Evolutionary conservation across 805 yeast species (phyloP), one percentile per base, ranked within the genome.

Genomic region (Nakazawaea wickerhamii): DNA sequence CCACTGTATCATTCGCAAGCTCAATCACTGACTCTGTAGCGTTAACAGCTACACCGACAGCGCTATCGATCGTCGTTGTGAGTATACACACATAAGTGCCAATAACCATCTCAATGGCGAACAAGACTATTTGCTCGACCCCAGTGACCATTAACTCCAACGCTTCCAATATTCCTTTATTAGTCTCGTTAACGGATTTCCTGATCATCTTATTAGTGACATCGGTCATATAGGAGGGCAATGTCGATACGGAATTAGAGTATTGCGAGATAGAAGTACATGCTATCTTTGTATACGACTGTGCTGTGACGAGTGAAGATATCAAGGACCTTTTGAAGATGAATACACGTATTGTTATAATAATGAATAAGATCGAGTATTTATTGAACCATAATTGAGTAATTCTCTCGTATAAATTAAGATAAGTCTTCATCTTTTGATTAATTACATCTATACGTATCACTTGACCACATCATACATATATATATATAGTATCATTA

Each of bases 1-100:
- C 60, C 1, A 87, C 58, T 0, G 93, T 79, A 1, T 62, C 62
- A 53, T 90, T 88, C 2, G 88, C 84, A 17, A 70, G 61, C 4
- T 58, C 57, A 6, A 89, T 68, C 1, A 87, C 65, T 1, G 72
- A 55, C 51, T 83, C 85, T 0, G 95, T 79, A 1, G 87, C 75
- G 54, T 85, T 83, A 1, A 85, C 58, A 0, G 95, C 95, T 23
- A 79, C 77, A 50, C 77, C 79, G 1, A 81, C 82, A 0, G 85
- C 73, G 3, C 90, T 86, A 52, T 77, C 81, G 5, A 90, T 67
- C 0, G 89, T 77, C 4, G 93, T 81, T 0, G 84, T 77, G 11
- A 88, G 58, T 11, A 93, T 65, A 59, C 99, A 93, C 0, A 84
- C 81, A 60, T 86, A 87, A 0, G 98, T 93, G 0, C 97, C 98